Conservation (phyloP, 2,329 filamentous ascomycete genomes). For the Fusarium sp. region DNA sequence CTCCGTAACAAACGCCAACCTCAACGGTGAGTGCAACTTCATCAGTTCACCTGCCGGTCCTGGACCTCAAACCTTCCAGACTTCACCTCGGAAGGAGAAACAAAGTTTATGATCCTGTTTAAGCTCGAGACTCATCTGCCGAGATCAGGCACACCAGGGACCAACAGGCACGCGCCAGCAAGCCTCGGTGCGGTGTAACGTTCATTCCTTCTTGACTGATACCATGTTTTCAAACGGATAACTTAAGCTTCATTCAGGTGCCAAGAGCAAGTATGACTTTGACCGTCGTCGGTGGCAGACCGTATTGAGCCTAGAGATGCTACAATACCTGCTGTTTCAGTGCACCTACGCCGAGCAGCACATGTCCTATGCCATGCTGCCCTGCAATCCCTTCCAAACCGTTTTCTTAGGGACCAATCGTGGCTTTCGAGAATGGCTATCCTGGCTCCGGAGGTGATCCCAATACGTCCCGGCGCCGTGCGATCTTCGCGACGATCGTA, state of each 20-base stretch:
- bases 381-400: constrained; percentile 26
- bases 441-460: constrained; percentile 38
- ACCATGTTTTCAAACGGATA: constrained; percentile 15
- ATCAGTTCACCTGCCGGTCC: constrained; percentile 5
- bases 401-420: constrained; percentile 35
- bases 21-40: constrained; percentile 30
- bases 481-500: constrained; percentile 45
- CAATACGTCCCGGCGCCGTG: constrained; percentile 42
- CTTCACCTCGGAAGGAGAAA: neutral
- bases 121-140: constrained; percentile 27
- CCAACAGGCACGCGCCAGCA: constrained; percentile 28
- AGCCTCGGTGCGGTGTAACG: constrained; percentile 29
- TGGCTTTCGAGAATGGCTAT: constrained; percentile 21
- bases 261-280: constrained; percentile 28
- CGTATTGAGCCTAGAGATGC: constrained; percentile 27
- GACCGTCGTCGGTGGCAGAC: constrained; percentile 35
- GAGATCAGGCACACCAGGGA: constrained; percentile 36
- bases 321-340: constrained; percentile 33
- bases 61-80: constrained; percentile 15
- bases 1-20: constrained; percentile 37
- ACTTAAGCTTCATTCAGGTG: constrained; percentile 32
- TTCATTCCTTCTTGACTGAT: neutral
- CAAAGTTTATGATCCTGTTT: constrained; percentile 17
- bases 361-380: constrained; percentile 15
- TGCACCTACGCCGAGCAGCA: constrained; percentile 21